These are phyloP conservation scores for Linum lewisii DNA, from an alignment of 345 rosid genomes.

Conservation along the genomic window DNA sequence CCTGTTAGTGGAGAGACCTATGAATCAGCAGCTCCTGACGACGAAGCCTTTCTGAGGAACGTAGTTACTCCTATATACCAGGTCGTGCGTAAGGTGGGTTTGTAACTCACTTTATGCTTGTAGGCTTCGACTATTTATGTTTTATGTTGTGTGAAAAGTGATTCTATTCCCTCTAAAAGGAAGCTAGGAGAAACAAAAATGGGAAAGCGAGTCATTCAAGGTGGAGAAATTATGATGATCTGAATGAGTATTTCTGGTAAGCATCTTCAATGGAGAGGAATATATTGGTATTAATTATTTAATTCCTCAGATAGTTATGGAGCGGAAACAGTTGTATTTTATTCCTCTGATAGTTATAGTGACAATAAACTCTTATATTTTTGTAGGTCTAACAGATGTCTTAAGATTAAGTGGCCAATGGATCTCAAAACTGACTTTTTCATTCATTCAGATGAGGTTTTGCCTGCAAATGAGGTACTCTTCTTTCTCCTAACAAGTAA, in stretches of 20 bases:
- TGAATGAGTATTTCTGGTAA: constrained; percentile 97
- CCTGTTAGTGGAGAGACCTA: constrained; percentile 47
- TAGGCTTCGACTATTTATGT: background rate
- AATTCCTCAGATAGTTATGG: background rate
- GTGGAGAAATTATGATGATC: constrained; percentile 98
- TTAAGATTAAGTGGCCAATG: constrained; percentile 69
- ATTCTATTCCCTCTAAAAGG: constrained; percentile 42
- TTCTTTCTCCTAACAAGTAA: constrained; percentile 1
- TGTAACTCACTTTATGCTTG: constrained; percentile 4
- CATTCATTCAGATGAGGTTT: constrained; percentile 40
- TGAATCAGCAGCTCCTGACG: constrained; percentile 43
- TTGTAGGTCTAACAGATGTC: constrained; percentile 70
- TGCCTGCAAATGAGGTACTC: constrained; percentile 31
- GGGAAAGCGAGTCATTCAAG: constrained; percentile 92
- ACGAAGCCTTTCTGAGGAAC: constrained; percentile 64
- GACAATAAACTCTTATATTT: constrained; percentile 9
- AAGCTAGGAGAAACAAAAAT: constrained; percentile 62
- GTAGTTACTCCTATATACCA: constrained; percentile 74
- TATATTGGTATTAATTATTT: constrained; percentile 7
- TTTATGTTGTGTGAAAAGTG: constrained; percentile 8
- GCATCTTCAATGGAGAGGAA: constrained; percentile 13
- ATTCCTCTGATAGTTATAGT: background rate
- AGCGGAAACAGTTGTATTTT: constrained; percentile 4
- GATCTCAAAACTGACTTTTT: constrained; percentile 57
- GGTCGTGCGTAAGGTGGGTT: constrained; percentile 59